A percentile compares a stretch with the other conserved stretches of the same genome.
Conservation (phyloP, 768 basidiomycete species). For the Kwoniella bestiolae region DNA sequence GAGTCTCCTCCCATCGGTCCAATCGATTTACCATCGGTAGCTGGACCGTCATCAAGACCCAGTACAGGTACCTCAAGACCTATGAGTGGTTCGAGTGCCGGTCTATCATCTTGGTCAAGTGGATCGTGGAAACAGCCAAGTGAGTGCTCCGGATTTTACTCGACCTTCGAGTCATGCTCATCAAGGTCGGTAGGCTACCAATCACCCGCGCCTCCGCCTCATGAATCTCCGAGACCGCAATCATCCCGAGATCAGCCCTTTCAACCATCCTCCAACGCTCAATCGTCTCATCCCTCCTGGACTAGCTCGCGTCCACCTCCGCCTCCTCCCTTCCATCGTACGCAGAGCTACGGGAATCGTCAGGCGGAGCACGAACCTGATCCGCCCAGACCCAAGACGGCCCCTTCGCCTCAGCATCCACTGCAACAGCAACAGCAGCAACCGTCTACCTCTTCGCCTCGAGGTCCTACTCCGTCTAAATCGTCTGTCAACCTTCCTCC, state of each 20-base stretch:
- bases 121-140: constrained; percentile 15
- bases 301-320: constrained; percentile 15
- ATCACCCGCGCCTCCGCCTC: constrained; percentile 1
- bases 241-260: neutral
- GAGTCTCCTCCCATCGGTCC: constrained; percentile 18
- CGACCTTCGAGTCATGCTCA: neutral
- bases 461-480: neutral
- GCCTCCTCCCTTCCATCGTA: constrained; percentile 20
- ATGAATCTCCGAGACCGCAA: constrained; percentile 5
- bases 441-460: neutral
- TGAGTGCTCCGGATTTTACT: neutral
- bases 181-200: constrained; percentile 1
- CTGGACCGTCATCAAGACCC: constrained; percentile 18
- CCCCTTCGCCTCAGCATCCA: constrained; percentile 13
- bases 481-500: constrained; percentile 11
- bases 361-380: constrained; percentile 17
- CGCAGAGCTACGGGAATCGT: constrained; percentile 6
- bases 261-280: constrained; percentile 61
- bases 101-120: constrained; percentile 19
- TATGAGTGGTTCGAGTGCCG: constrained; percentile 16
- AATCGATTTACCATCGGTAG: neutral
- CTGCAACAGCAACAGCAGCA: constrained; percentile 2
- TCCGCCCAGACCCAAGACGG: constrained; percentile 23
- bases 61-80: constrained; percentile 24
- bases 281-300: constrained; percentile 11